Evolutionary conservation across 371 early-diverging fungal species (phyloP).

Genomic region (Mucor indicus): DNA sequence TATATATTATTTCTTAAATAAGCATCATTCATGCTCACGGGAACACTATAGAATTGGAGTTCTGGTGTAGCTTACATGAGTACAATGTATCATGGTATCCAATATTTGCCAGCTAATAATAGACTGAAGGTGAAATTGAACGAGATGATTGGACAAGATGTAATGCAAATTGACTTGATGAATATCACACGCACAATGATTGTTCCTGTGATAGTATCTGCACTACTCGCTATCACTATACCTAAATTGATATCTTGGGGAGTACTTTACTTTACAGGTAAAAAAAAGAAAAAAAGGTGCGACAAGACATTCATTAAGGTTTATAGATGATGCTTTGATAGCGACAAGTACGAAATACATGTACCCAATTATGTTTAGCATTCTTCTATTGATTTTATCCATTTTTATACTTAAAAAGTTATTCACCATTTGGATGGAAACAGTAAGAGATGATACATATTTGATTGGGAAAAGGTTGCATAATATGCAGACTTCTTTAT

Average conservation of each 20-base stretch:
- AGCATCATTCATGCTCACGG: too few relatives aligned
- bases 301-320: too few relatives aligned
- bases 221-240: slow-evolving; percentile 14
- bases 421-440: slow-evolving; percentile 46
- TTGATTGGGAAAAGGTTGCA: slow-evolving; percentile 65
- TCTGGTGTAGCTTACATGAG: slow-evolving; percentile 57
- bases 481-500: slow-evolving; percentile 50
- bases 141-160: slow-evolving; percentile 22
- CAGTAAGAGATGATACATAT: slow-evolving; percentile 65
- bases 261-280: slow-evolving; percentile 18
- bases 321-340: too few relatives aligned
- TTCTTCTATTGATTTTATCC: background rate
- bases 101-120: slow-evolving; percentile 44
- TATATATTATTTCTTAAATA: too few relatives aligned
- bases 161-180: slow-evolving; percentile 22
- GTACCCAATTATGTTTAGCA: slow-evolving; percentile 18
- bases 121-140: slow-evolving; percentile 25
- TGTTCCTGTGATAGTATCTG: slow-evolving; percentile 23
- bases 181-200: slow-evolving; percentile 31
- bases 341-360: slow-evolving; percentile 18
- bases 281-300: too few relatives aligned
- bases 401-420: slow-evolving; percentile 25
- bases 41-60: slow-evolving; percentile 55
- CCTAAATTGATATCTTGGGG: slow-evolving; percentile 17
- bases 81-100: slow-evolving; percentile 40